A percentile compares a stretch with the other conserved stretches of the same genome.
These are phyloP conservation scores for Chrysoporthe cubensis DNA, from an alignment of 2,329 filamentous ascomycete genomes.

Conservation along the genomic window DNA sequence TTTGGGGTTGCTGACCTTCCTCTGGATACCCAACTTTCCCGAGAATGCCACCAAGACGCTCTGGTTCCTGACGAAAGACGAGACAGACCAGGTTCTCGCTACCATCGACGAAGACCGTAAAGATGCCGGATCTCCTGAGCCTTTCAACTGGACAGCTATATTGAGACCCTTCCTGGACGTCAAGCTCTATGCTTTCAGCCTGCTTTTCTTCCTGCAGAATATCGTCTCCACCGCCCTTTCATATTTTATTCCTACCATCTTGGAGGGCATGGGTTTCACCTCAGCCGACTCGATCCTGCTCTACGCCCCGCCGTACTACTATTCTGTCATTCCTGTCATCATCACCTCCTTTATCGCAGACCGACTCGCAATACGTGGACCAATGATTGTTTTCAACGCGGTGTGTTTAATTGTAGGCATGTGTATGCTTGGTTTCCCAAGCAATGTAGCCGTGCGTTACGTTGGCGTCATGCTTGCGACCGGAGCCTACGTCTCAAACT, in stretches of 20 bases:
- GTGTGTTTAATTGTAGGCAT: conserved; percentile 65
- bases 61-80: conserved; percentile 59
- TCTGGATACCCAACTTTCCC: conserved; percentile 74
- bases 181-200: conserved; percentile 68
- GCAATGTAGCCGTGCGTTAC: conserved; percentile 64
- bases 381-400: conserved; percentile 68
- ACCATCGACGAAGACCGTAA: conserved; percentile 65
- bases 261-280: conserved; percentile 59
- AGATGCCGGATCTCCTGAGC: conserved; percentile 57
- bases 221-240: conserved; percentile 66
- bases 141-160: conserved; percentile 59
- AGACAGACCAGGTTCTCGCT: conserved; percentile 58
- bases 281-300: conserved; percentile 61
- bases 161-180: conserved; percentile 59
- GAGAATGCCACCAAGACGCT: conserved; percentile 62
- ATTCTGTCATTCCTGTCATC: conserved; percentile 65
- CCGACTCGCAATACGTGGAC: conserved; percentile 60
- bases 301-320: conserved; percentile 70
- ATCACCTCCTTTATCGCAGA: conserved; percentile 67
- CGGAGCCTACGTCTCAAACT: conserved; percentile 70
- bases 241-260: conserved; percentile 68
- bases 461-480: conserved; percentile 68
- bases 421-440: conserved; percentile 65
- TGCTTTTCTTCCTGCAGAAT: conserved; percentile 69
- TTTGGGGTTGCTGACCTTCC: conserved; percentile 64